A percentile compares a stretch with the other conserved stretches of the same genome.
phyloP scores from a whole-genome alignment of 495 filamentous ascomycete genomes.

The Neurospora pannonica region DNA sequence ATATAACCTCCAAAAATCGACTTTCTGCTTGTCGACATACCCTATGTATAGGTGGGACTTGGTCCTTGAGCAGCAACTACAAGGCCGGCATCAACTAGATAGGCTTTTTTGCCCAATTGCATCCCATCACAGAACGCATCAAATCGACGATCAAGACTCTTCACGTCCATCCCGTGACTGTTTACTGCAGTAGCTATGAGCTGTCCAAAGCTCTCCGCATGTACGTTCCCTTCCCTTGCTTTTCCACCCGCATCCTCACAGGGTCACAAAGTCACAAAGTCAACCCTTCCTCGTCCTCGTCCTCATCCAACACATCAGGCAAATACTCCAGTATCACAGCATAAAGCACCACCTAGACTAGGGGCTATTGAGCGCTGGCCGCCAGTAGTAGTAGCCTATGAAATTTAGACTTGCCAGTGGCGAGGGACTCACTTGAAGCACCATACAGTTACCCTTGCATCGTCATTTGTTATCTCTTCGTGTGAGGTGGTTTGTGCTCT shows the following conservation, averaged over 20 bases:
- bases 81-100: not conserved
- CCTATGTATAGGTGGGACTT: too few relatives aligned
- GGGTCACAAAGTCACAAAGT: not conserved
- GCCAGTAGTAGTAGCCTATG: not conserved
- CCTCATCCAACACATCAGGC: not conserved
- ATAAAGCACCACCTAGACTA: not conserved
- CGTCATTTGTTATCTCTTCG: not conserved
- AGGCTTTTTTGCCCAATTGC: not conserved
- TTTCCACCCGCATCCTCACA: not conserved
- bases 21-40: too few relatives aligned
- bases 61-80: not conserved
- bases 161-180: not conserved
- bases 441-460: not conserved
- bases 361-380: not conserved
- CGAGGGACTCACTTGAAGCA: not conserved
- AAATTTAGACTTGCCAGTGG: not conserved
- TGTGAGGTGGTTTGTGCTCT: not conserved
- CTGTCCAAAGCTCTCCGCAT: not conserved
- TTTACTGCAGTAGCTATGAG: not conserved
- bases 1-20: too few relatives aligned
- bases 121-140: not conserved
- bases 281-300: not conserved
- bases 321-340: not conserved
- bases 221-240: not conserved
- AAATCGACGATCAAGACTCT: not conserved